phyloP scores from a whole-genome alignment of 1,284 basidiomycete genomes.

The Ustilago tritici region DNA sequence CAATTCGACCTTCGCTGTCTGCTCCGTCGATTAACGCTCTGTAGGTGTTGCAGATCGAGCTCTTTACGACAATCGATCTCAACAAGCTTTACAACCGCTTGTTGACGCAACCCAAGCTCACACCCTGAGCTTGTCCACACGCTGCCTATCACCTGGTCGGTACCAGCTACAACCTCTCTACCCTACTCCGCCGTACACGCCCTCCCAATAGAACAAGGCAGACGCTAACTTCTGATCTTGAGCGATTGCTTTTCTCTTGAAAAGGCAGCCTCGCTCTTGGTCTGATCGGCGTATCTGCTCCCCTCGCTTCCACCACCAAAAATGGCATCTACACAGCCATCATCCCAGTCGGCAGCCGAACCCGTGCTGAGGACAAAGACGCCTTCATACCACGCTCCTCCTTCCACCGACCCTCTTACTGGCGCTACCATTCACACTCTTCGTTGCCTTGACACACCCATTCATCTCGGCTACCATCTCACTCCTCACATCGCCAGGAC shows the following conservation, averaged over 20 bases:
- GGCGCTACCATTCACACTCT: constrained; percentile 64
- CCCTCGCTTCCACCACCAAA: neutral
- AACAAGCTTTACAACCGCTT: constrained; percentile 15
- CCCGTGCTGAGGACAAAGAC: constrained; percentile 60
- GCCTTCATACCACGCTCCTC: constrained; percentile 67
- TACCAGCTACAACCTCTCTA: neutral
- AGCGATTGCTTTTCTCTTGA: neutral
- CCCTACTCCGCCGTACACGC: neutral
- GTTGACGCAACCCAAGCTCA: constrained; percentile 6
- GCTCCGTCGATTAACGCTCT: constrained; percentile 13
- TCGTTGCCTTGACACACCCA: constrained; percentile 61
- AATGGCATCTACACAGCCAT: constrained; percentile 28
- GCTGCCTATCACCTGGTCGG: neutral
- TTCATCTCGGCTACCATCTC: constrained; percentile 68
- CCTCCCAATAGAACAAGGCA: neutral
- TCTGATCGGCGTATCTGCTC: neutral
- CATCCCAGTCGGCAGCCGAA: constrained; percentile 14
- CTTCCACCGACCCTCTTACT: constrained; percentile 53
- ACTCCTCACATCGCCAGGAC: constrained; percentile 75
- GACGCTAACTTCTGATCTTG: neutral
- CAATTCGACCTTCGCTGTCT: constrained; percentile 3
- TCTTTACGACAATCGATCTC: constrained; percentile 24
- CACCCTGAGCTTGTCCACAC: neutral
- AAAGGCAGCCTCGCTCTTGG: constrained; percentile 13
- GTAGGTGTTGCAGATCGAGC: constrained; percentile 26